Conservation (phyloP, 2,329 filamentous ascomycete species). For the Apiospora kogelbergensis region DNA sequence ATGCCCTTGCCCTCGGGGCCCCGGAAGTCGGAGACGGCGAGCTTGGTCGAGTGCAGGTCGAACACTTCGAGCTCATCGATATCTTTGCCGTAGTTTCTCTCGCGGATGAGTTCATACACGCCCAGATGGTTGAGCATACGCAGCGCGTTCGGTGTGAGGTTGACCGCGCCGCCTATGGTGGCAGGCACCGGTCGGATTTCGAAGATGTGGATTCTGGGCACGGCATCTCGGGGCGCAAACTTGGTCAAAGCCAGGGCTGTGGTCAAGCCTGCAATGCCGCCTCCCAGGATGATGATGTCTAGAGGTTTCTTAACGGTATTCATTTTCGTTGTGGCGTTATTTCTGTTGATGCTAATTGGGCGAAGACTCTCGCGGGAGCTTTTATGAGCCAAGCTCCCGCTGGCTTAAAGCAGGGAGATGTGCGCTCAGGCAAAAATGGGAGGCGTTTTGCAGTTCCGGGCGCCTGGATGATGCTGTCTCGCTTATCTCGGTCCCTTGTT, state of each 20-base stretch:
- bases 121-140: slow-evolving; percentile 13
- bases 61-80: slow-evolving; percentile 14
- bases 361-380: not conserved
- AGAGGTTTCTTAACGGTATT: not conserved
- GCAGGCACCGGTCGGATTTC: slow-evolving; percentile 14
- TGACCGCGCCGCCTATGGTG: slow-evolving; percentile 13
- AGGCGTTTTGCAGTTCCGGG: not conserved
- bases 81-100: slow-evolving; percentile 10
- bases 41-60: slow-evolving; percentile 13
- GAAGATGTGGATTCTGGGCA: slow-evolving; percentile 12
- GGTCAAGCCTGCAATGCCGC: slow-evolving; percentile 14
- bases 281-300: slow-evolving; percentile 13
- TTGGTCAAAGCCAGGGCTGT: slow-evolving; percentile 14
- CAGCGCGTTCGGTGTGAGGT: slow-evolving; percentile 14
- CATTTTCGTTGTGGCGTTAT: not conserved
- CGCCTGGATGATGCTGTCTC: not conserved
- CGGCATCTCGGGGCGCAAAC: slow-evolving; percentile 10
- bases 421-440: not conserved
- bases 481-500: not conserved
- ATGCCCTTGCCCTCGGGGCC: slow-evolving; percentile 12
- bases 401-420: not conserved
- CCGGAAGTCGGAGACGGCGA: slow-evolving; percentile 14
- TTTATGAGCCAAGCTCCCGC: not conserved
- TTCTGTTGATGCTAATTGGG: not conserved
- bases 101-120: slow-evolving; percentile 9